Evolutionary conservation across 2,329 filamentous ascomycete species (phyloP).

Genomic region (Alternaria consortialis): DNA sequence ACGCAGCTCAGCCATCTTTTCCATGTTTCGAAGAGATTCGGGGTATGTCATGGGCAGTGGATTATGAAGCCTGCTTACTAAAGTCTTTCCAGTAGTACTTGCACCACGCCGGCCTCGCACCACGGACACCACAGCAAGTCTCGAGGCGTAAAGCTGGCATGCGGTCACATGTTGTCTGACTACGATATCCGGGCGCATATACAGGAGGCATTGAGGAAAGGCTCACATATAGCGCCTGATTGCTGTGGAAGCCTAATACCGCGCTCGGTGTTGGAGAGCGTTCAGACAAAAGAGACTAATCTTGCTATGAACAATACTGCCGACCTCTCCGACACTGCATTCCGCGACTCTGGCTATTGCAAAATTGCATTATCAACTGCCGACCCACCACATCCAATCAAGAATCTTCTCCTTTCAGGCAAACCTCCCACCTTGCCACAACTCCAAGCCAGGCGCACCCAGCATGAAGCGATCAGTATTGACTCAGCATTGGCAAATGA

Average conservation of each 20-base stretch:
- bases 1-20: conserved; percentile 41
- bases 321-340: conserved; percentile 6
- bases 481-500: conserved; percentile 37
- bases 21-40: conserved; percentile 45
- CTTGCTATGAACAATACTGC: conserved; percentile 27
- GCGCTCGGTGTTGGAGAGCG: conserved; percentile 50
- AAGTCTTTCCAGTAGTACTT: conserved; percentile 31
- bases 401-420: conserved; percentile 12
- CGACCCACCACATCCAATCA: conserved; percentile 24
- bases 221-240: conserved; percentile 44
- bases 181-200: conserved; percentile 43
- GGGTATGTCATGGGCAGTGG: conserved; percentile 28
- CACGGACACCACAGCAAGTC: conserved; percentile 36
- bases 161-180: conserved; percentile 43
- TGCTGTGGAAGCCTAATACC: conserved; percentile 55
- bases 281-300: conserved; percentile 51
- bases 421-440: conserved; percentile 17
- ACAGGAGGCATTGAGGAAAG: conserved; percentile 46
- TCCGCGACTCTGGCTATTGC: conserved; percentile 40
- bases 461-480: conserved; percentile 30
- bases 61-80: conserved; percentile 17
- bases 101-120: conserved; percentile 37
- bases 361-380: conserved; percentile 37
- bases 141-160: conserved; percentile 38
- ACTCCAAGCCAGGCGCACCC: conserved; percentile 16